Conservation (phyloP, 2,329 filamentous ascomycete species). For the Colletotrichum paranaense region DNA sequence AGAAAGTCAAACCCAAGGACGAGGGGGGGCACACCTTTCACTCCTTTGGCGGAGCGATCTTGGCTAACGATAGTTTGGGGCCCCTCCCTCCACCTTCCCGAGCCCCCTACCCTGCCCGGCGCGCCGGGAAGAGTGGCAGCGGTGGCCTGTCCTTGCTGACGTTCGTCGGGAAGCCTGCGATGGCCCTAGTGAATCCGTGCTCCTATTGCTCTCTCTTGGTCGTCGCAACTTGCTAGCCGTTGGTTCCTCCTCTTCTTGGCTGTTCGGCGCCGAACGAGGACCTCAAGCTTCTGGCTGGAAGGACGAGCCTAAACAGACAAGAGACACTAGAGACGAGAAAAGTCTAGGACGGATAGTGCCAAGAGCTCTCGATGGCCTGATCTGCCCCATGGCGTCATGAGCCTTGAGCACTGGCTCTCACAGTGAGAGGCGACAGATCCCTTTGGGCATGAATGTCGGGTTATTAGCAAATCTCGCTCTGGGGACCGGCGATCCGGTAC, state of each 20-base stretch:
- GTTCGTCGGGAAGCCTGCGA: constrained; percentile 30
- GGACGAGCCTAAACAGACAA: background rate
- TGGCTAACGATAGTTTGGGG: background rate
- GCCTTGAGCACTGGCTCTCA: background rate
- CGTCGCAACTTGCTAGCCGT: background rate
- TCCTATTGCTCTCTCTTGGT: background rate
- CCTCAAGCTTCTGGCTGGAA: background rate
- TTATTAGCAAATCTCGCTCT: constrained; percentile 3
- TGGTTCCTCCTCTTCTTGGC: background rate
- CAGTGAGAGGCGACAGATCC: background rate
- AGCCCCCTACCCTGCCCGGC: constrained; percentile 9
- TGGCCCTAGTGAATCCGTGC: background rate
- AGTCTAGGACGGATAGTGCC: background rate
- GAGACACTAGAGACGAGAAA: background rate
- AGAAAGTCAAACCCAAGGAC: background rate
- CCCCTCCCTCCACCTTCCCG: background rate
- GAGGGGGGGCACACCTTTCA: background rate
- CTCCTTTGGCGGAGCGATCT: background rate
- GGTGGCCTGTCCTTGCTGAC: constrained; percentile 25
- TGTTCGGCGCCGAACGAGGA: background rate
- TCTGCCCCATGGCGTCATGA: background rate
- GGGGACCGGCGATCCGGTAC: background rate
- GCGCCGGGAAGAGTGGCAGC: constrained; percentile 23
- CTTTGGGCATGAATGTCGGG: background rate
- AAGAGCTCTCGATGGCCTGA: background rate